Evolutionary conservation across 257 asterid species (phyloP), one percentile per base, ranked within the genome.

Genomic region (Scutellaria barbata): DNA sequence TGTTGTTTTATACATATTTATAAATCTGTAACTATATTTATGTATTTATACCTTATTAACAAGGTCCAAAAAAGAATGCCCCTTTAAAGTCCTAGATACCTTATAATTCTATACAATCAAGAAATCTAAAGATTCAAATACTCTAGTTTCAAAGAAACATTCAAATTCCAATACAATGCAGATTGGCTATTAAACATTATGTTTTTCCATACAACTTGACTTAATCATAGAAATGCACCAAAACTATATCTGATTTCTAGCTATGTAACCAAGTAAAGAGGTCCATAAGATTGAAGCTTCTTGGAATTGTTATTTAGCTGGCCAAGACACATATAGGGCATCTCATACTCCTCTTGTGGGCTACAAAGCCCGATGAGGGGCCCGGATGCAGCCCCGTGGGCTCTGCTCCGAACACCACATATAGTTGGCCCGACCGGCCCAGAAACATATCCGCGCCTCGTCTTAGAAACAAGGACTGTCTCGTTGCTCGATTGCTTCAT

Each of bases 181-280:
- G 35, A 30, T 30, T 22, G 25, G 25, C 25, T 22, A 22, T 22
- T 22, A 22, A 22, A 22, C 25, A 22, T 22, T 22, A 22, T 22
- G 25, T 22, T 22, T 22, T 22, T 22, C 25, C 25, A 22, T 22
- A 22, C 25, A 22, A 22, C 25, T 22, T 22, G 2, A 54, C 60
- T 18, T 53, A 30, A 46, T 46, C 52, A 9, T 53, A 53, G 60
- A 52, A 52, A 53, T 54, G 60, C 39, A 54, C 1, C 14, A 54
- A 54, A 54, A 30, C 35, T 2, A 30, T 5, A 4, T 52, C 18
- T 67, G 71, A 37, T 35, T 10, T 22, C 8, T 18, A 54, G 43
- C 82, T 85, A 89, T 33, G 96, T 85, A 9, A 92, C 98, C 76
- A 87, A 72, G 71, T 90, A 92, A 79, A 90, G 76, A 71, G 95